Conservation (phyloP, 1,284 basidiomycete genomes). For the Salmacisia buchloeana region DNA sequence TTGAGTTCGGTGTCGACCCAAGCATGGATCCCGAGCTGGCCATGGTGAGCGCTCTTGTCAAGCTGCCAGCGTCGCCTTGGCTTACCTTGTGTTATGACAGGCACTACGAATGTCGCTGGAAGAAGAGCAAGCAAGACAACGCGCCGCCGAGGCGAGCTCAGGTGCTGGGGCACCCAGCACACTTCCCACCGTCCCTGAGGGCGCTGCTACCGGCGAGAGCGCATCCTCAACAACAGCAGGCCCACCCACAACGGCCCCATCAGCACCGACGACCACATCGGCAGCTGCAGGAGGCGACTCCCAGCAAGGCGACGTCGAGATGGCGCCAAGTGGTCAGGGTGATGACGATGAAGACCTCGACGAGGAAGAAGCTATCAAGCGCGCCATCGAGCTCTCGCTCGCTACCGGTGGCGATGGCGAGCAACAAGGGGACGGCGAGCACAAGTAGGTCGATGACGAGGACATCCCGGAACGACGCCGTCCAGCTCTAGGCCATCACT, state of each 20-base stretch:
- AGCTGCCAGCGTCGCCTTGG: not conserved
- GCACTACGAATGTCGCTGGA: constrained; percentile 95
- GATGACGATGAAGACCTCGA: constrained; percentile 49
- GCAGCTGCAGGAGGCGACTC: not conserved
- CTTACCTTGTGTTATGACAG: constrained; percentile 53
- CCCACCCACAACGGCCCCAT: not conserved
- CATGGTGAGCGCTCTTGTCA: constrained; percentile 62
- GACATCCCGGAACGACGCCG: no score
- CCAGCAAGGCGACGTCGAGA: constrained; percentile 28
- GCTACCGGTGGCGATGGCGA: not conserved
- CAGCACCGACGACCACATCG: not conserved
- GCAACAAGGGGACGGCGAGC: not conserved
- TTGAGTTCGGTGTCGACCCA: constrained; percentile 88
- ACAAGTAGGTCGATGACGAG: not conserved
- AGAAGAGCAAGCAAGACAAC: constrained; percentile 82
- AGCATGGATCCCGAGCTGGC: constrained; percentile 93
- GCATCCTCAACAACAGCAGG: constrained; percentile 26
- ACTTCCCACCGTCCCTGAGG: constrained; percentile 11
- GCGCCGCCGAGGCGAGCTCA: constrained; percentile 31
- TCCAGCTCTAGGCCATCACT: no score
- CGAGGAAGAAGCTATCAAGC: constrained; percentile 49
- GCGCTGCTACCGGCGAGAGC: constrained; percentile 39
- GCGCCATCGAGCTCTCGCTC: constrained; percentile 49
- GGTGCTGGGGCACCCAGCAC: constrained; percentile 5
- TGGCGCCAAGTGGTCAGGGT: constrained; percentile 18